A percentile compares a stretch with the other conserved stretches of the same genome.
Conservation (phyloP, 2,329 filamentous ascomycete genomes). For the Emericellopsis atlantica region DNA sequence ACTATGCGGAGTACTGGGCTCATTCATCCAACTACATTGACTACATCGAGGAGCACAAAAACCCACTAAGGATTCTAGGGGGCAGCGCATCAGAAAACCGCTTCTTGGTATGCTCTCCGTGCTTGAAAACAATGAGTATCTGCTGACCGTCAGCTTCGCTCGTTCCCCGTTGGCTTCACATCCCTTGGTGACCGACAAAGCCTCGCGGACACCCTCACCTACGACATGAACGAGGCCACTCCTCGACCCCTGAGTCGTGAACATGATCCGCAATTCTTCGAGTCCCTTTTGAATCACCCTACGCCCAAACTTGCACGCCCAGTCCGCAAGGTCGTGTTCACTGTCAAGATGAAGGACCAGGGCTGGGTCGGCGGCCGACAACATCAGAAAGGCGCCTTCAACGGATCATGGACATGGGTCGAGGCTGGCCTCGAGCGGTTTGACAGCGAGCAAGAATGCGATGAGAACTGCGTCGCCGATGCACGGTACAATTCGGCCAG, state of each 20-base stretch:
- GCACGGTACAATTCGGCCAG: conserved; percentile 10
- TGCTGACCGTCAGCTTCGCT: conserved; percentile 16
- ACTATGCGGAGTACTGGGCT: conserved; percentile 51
- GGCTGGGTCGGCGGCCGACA: conserved; percentile 31
- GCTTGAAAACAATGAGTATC: neutral
- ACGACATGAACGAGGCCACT: conserved; percentile 14
- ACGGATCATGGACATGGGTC: conserved; percentile 48
- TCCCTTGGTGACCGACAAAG: conserved; percentile 11
- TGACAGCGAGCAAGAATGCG: conserved; percentile 20
- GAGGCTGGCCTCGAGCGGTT: conserved; percentile 48
- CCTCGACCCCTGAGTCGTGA: conserved; percentile 13
- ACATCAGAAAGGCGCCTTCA: conserved; percentile 22
- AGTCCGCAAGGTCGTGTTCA: conserved; percentile 50
- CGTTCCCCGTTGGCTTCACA: conserved; percentile 23
- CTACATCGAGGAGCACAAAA: conserved; percentile 9
- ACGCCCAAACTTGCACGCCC: conserved; percentile 30
- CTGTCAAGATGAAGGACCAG: conserved; percentile 43
- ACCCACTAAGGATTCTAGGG: conserved; percentile 11
- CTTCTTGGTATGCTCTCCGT: conserved; percentile 16
- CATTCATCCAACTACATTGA: conserved; percentile 25
- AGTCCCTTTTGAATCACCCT: conserved; percentile 21
- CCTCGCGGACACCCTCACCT: conserved; percentile 13
- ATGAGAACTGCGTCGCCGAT: conserved; percentile 16
- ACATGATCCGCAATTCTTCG: conserved; percentile 15
- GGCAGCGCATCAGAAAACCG: conserved; percentile 12